Evolutionary conservation across 2,329 filamentous ascomycete genomes (phyloP), one percentile per base, ranked within the genome.

Genomic region (Domatiomyces catenatus): DNA sequence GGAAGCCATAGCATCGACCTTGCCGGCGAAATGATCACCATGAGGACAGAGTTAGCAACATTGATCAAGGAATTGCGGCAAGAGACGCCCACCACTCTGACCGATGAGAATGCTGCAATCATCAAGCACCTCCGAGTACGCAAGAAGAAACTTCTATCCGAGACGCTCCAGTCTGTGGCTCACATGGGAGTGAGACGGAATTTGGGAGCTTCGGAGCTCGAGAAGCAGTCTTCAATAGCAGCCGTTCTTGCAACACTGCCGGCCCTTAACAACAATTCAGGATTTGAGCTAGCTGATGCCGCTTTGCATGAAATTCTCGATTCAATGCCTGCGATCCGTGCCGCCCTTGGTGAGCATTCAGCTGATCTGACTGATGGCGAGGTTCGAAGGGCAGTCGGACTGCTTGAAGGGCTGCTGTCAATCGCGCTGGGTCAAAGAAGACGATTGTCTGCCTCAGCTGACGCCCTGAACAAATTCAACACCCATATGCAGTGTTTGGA

Each of bases 171-270:
- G 61, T 79, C 81, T 19, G 71, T 95, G 24, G 80, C 87, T 36
- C 78, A 83, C 51, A 96, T 98, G 90, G 92, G 92, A 3, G 78
- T 98, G 59, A 83, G 83, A 59, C 80, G 82, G 48, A 95, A 94
- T 62, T 72, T 94, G 15, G 80, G 84, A 56, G 81, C 80, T 12
- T 80, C 85, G 61, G 73, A 83, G 44, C 72, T 96, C 17, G 75
- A 76, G 42, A 79, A 79, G 49, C 92, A 98, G 65, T 73, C 77
- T 24, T 83, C 85, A 0, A 71, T 86, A 6, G 75, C 84, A 5
- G 67, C 75, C 4, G 74, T 95, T 1, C 73, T 98, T 24, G 76
- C 86, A 1, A 73, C 71, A 5, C 75, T 73, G 2, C 77, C 6
- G 48, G 61, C 15, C 58, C 58, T 50, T 45, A 50, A 53, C 19